These are phyloP conservation scores for Pugionium dolabratum DNA, from an alignment of 345 rosid genomes.

Conservation along the genomic window DNA sequence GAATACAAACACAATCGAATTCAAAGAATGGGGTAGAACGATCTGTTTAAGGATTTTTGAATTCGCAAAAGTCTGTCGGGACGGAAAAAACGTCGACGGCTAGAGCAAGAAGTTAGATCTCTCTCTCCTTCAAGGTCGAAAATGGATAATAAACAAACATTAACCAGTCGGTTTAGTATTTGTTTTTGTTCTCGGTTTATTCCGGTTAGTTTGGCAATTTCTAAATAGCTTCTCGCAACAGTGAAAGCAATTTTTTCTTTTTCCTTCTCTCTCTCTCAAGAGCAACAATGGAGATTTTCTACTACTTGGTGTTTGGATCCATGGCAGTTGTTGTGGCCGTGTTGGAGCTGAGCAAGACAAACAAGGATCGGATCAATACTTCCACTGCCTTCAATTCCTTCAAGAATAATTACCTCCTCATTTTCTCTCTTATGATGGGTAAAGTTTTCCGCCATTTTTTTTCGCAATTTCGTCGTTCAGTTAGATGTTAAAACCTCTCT, in stretches of 20 bases:
- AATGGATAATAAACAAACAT: background rate
- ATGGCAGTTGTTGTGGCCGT: slow-evolving; percentile 60
- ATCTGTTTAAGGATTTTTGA: background rate
- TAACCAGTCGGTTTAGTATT: slow-evolving; percentile 9
- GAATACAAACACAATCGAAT: background rate
- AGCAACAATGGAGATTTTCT: slow-evolving; percentile 66
- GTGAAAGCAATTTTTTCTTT: background rate
- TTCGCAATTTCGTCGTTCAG: background rate
- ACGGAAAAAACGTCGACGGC: background rate
- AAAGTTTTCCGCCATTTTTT: slow-evolving; percentile 2
- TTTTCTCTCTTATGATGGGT: slow-evolving; percentile 92
- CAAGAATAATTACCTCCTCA: slow-evolving; percentile 80
- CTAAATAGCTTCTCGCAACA: background rate
- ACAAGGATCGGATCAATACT: slow-evolving; percentile 67
- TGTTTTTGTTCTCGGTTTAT: background rate
- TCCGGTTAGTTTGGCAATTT: background rate
- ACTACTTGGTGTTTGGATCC: slow-evolving; percentile 56
- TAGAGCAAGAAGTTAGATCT: background rate
- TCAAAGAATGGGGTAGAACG: too few species aligned
- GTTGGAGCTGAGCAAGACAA: slow-evolving; percentile 64
- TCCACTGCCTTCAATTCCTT: slow-evolving; percentile 69
- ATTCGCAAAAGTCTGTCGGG: slow-evolving; percentile 23
- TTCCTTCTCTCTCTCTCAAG: background rate
- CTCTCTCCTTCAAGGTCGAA: background rate
- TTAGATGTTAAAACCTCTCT: too few species aligned